Evolutionary conservation across 768 basidiomycete species (phyloP), one percentile per base, ranked within the genome.

Genomic region (Russula sp.): DNA sequence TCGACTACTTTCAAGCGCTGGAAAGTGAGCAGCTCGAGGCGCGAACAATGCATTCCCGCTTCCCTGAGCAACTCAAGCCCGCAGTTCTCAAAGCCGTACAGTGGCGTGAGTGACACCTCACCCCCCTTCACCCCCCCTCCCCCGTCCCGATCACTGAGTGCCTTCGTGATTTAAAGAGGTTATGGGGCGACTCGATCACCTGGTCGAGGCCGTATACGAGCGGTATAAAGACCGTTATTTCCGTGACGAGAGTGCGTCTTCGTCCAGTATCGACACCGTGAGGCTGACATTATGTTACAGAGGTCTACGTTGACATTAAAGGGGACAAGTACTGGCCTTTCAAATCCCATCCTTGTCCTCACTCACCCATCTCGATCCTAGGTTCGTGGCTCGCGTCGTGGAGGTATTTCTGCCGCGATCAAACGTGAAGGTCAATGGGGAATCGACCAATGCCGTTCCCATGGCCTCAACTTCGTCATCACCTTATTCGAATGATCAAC

Each of bases 211-310:
- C 53, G 90, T 98, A 42, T 97, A 85, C 69, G 95, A 98, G 65
- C 88, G 97, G 56, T 98, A 93, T 81, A 93, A 94, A 69, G 90
- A 98, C 76, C 83, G 97, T 35, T 99, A 93, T 74, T 98, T 93
- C 74, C 77, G 82, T 46, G 86, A 85, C 67, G 97, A 99, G 75
- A 87, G 93, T 95, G 69, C 63, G 93, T 71, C 58, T 41, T 39
- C 39, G 59, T 60, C 53, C 63, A 68, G 50, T 48, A 38, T 49
- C 53, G 25, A 61, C 60, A 35, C 47, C 16, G 14, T 43, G 41
- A 45, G 32, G 34, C 42, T 50, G 46, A 56, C 32, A 34, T 43
- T 49, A 42, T 50, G 43, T 51, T 42, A n/a, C 70, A 95, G 92
- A 82, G 75, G 84, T 96, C 57, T 83, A 92, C 61, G 86, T 98